Conservation (phyloP, 176 grass and related monocot genomes). For the Oryza australiensis region DNA sequence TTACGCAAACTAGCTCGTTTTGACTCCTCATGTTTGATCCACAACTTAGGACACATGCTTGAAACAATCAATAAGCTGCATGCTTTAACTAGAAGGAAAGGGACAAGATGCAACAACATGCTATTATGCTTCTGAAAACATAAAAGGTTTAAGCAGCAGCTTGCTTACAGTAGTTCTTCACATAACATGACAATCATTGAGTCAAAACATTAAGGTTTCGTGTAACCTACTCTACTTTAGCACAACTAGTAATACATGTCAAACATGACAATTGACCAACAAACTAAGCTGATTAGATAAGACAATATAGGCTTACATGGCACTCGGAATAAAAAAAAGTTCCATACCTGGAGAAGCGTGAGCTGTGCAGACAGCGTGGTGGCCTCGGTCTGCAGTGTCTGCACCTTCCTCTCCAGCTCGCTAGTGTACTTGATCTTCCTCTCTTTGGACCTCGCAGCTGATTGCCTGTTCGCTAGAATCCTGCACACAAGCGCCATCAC, state of each 20-base stretch:
- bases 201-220: constrained; percentile 8
- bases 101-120: constrained; percentile 1
- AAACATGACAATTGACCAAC: not conserved
- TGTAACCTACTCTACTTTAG: not conserved
- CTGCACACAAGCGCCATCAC: constrained; percentile 34
- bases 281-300: not conserved
- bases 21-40: not conserved
- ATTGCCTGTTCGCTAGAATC: constrained; percentile 97
- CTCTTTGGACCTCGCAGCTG: constrained; percentile 89
- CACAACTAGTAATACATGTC: constrained; percentile 4
- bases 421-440: constrained; percentile 87
- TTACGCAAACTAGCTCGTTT: not conserved
- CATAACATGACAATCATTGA: not conserved
- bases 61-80: not conserved
- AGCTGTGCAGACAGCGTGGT: constrained; percentile 94
- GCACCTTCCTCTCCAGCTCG: constrained; percentile 95
- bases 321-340: not conserved
- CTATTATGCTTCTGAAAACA: not conserved
- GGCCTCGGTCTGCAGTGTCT: constrained; percentile 96
- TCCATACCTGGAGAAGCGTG: constrained; percentile 79
- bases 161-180: not conserved
- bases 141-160: not conserved
- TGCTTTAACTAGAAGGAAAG: not conserved
- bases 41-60: not conserved
- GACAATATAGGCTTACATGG: constrained; percentile 4